Percentiles rank a stretch among this genome's conserved stretches.
Conservation (phyloP, 305 asterid genomes). For the Solanum chacoense region DNA sequence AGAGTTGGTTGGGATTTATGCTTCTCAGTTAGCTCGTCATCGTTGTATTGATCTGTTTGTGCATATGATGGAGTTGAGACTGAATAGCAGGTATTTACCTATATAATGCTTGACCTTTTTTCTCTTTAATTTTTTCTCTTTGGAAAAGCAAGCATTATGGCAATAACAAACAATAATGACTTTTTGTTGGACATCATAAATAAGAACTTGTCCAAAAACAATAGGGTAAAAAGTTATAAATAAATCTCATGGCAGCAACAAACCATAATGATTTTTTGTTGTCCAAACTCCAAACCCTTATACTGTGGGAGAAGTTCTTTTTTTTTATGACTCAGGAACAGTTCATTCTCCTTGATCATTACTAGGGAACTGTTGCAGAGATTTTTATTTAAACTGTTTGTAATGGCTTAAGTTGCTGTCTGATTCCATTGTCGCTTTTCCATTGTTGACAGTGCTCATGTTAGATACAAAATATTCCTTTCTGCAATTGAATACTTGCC, state of each 20-base stretch:
- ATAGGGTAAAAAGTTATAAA: background rate
- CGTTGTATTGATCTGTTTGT: constrained; percentile 95
- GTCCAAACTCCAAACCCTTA: background rate
- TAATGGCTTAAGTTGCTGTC: background rate
- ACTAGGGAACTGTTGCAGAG: background rate
- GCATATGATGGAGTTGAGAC: constrained; percentile 98
- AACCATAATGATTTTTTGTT: background rate
- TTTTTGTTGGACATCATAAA: background rate
- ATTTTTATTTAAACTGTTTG: background rate
- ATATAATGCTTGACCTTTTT: background rate
- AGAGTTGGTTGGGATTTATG: constrained; percentile 92
- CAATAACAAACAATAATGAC: background rate
- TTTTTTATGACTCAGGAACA: background rate
- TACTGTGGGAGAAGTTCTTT: background rate
- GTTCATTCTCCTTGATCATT: background rate
- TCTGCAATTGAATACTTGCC: constrained; percentile 88
- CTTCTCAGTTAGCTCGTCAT: constrained; percentile 92
- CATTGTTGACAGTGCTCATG: constrained; percentile 55
- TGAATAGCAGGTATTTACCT: constrained; percentile 73
- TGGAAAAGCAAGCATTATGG: background rate
- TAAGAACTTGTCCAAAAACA: background rate
- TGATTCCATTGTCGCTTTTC: constrained; percentile 1
- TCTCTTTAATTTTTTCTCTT: background rate
- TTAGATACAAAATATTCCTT: constrained; percentile 79
- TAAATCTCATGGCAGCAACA: background rate